Conservation (phyloP, 2,329 filamentous ascomycete species). For the Colletotrichum liaoningense region DNA sequence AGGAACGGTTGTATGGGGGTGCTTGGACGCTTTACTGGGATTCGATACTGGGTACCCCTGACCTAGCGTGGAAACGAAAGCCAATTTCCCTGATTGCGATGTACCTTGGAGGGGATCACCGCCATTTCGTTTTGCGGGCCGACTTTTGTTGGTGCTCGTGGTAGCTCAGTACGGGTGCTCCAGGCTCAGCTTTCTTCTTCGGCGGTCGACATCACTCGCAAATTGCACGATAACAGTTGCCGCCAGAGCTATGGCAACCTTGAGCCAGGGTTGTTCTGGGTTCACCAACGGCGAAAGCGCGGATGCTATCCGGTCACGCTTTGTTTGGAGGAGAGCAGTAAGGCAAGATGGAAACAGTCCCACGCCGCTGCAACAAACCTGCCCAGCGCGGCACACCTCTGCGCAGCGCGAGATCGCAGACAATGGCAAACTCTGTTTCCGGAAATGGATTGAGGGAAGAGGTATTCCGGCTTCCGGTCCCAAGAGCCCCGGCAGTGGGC, state of each 20-base stretch:
- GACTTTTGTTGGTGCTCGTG: constrained; percentile 10
- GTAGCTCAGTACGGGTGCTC: not conserved
- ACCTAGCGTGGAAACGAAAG: constrained; percentile 28
- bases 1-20: constrained; percentile 36
- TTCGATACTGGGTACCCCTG: constrained; percentile 31
- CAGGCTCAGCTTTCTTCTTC: constrained; percentile 26
- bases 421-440: constrained; percentile 6
- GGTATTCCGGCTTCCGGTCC: not conserved
- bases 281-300: constrained; percentile 13
- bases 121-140: constrained; percentile 36
- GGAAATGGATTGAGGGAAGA: not conserved
- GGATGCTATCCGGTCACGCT: constrained; percentile 27
- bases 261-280: constrained; percentile 11
- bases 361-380: constrained; percentile 9
- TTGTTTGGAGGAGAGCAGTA: not conserved
- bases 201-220: constrained; percentile 18
- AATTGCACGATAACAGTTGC: constrained; percentile 13
- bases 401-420: not conserved
- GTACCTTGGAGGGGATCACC: constrained; percentile 33
- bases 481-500: not conserved
- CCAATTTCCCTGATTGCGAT: constrained; percentile 38
- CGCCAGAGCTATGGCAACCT: constrained; percentile 17
- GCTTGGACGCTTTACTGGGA: constrained; percentile 30
- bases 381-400: not conserved
- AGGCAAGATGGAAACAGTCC: not conserved